Evolutionary conservation across 1,284 basidiomycete species (phyloP), one percentile per base, ranked within the genome.

Genomic region (Ustilago hordei): DNA sequence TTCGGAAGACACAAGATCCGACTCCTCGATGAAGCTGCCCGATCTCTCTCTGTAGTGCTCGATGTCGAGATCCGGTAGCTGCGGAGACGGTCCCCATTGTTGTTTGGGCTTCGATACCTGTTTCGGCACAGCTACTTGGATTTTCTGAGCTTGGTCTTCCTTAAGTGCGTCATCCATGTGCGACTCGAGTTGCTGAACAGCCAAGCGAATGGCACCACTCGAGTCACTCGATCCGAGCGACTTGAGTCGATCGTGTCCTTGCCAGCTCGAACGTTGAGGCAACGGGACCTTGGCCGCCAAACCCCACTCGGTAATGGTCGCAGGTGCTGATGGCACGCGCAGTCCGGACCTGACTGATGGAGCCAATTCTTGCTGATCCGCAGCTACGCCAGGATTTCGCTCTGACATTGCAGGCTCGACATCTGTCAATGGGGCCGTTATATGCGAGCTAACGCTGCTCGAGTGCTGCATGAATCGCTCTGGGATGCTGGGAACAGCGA

Each of bases 161-260:
- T 71, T 76, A 28, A 81, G 60, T 13, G 76, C 75, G 39, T 77
- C 66, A 43, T 83, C 79, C 80, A 81, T 82, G 11, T 79, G 76
- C 8, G 57, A 62, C 28, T 79, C 75, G 32, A 80, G 79, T 17
- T 81, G 75, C 45, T 61, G 63, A 4, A 82, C 47, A 17, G 80
- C 75, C 35, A 75, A 19, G 7, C 72, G 70, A 12, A 80, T 64
- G 15, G 68, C 80, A 45, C 69, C 64, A 1, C 43, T 56, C 1
- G 69, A 69, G 9, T 69, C 75, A 55, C 60, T 64, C 5, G 69
- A 66, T 2, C 28, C 63, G 7, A 69, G 69, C 41, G 64, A 73
- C 38, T 66, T 72, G 28, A 64, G 47, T 15, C 61, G 56, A 7
- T 61, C 75, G 36, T 74, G 64, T 0, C 66, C 66, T 28, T 78